These are phyloP conservation scores for Moesziomyces antarcticus DNA, from an alignment of 1,284 basidiomycete genomes.

Conservation along the genomic window DNA sequence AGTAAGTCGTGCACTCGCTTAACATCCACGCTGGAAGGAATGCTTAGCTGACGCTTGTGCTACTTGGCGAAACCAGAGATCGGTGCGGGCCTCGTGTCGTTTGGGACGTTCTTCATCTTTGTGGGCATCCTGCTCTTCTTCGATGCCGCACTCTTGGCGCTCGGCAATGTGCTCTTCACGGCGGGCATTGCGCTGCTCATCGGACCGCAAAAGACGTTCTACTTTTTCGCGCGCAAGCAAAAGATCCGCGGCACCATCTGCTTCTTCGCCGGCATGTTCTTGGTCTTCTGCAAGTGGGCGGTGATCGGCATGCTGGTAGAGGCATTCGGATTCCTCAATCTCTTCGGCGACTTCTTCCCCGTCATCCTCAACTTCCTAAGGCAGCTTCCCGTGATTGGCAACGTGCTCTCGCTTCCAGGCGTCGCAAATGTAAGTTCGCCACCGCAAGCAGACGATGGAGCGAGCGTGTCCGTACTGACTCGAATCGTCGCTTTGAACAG, in stretches of 20 bases:
- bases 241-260: constrained; percentile 85
- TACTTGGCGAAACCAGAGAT: constrained; percentile 54
- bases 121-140: constrained; percentile 96
- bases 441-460: too few relatives aligned
- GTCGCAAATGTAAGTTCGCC: constrained; percentile 66
- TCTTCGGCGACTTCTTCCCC: constrained; percentile 99
- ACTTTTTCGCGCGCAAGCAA: constrained; percentile 96
- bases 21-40: too few relatives aligned
- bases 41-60: background rate
- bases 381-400: constrained; percentile 92
- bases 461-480: background rate
- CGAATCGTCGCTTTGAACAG: constrained; percentile 34
- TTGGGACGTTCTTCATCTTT: constrained; percentile 94
- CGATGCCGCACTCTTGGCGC: constrained; percentile 93
- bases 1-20: too few relatives aligned
- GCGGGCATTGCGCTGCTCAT: constrained; percentile 66
- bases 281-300: constrained; percentile 89
- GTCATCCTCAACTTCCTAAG: constrained; percentile 95
- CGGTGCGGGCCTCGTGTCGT: constrained; percentile 91
- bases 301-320: constrained; percentile 93
- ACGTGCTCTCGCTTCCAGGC: constrained; percentile 80
- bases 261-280: constrained; percentile 66
- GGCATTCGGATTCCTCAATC: constrained; percentile 84
- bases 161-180: constrained; percentile 78
- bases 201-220: constrained; percentile 82